Evolutionary conservation across 1,284 basidiomycete species (phyloP).

Genomic region (Taiwanofungus camphoratus): DNA sequence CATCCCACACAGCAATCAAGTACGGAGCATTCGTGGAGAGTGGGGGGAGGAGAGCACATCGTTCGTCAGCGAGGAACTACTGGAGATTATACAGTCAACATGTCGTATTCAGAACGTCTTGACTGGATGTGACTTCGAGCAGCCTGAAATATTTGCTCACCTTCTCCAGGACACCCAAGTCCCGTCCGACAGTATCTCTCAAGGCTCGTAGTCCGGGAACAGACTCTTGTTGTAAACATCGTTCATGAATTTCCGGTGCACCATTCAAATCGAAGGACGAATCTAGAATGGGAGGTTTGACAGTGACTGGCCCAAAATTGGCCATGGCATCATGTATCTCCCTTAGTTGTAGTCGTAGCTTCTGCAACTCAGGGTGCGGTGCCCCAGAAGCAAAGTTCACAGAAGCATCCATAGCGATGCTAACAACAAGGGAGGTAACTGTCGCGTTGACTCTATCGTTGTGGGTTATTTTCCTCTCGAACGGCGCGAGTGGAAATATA

Average conservation of each 20-base stretch:
- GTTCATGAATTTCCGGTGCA: constrained; percentile 23
- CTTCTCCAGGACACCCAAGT: constrained; percentile 50
- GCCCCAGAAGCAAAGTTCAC: no score
- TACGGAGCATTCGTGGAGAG: constrained; percentile 73
- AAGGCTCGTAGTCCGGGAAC: constrained; percentile 52
- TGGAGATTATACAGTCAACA: constrained; percentile 22
- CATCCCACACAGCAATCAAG: constrained; percentile 72
- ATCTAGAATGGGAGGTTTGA: constrained; percentile 49
- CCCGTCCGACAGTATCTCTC: constrained; percentile 37
- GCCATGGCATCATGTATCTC: not conserved
- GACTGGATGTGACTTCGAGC: not conserved
- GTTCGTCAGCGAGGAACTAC: constrained; percentile 57
- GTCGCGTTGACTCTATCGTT: no score
- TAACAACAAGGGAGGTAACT: no score
- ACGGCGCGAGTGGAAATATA: no score
- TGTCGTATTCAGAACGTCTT: not conserved
- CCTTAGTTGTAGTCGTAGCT: not conserved
- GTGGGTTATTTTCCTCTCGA: no score
- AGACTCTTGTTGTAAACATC: constrained; percentile 36
- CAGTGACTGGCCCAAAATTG: constrained; percentile 38
- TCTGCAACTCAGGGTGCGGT: not conserved
- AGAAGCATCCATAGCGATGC: no score
- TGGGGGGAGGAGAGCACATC: constrained; percentile 36
- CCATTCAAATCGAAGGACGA: constrained; percentile 38
- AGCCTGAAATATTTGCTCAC: constrained; percentile 25